Conservation (phyloP, 768 basidiomycete species). For the Lactarius pseudohatsudake region DNA sequence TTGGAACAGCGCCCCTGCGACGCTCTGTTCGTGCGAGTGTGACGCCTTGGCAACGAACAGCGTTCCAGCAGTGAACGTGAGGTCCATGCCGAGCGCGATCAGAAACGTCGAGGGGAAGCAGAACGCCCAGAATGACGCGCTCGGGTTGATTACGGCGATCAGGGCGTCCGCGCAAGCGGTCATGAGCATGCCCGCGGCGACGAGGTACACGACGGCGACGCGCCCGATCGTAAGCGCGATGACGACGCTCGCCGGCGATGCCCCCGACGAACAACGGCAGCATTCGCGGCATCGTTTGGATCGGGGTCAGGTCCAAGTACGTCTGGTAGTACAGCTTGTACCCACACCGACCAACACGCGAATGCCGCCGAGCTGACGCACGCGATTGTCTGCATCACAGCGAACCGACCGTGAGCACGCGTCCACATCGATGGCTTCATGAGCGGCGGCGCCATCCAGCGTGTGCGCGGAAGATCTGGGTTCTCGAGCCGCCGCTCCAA, state of each 20-base stretch:
- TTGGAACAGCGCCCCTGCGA: slow-evolving; percentile 75
- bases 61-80: slow-evolving; percentile 71
- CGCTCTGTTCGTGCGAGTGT: slow-evolving; percentile 67
- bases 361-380: slow-evolving; percentile 65
- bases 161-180: slow-evolving; percentile 60
- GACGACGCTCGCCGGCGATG: slow-evolving; percentile 59
- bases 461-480: slow-evolving; percentile 18
- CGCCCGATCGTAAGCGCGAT: slow-evolving; percentile 59
- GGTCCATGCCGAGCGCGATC: slow-evolving; percentile 74
- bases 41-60: slow-evolving; percentile 72
- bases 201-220: slow-evolving; percentile 54
- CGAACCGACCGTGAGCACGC: slow-evolving; percentile 60
- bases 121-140: slow-evolving; percentile 67
- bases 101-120: slow-evolving; percentile 68
- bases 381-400: slow-evolving; percentile 60
- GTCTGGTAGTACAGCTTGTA: slow-evolving; percentile 76
- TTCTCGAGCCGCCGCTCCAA: slow-evolving; percentile 45
- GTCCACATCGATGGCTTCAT: slow-evolving; percentile 65
- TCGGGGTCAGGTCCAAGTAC: slow-evolving; percentile 52
- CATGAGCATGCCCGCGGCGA: slow-evolving; percentile 55
- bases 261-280: slow-evolving; percentile 73
- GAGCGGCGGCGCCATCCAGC: slow-evolving; percentile 55
- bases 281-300: slow-evolving; percentile 63
- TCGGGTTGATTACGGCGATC: slow-evolving; percentile 64
- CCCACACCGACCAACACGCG: slow-evolving; percentile 53